phyloP scores from a whole-genome alignment of 306 rosid species.

The Sechiopsis laciniata region DNA sequence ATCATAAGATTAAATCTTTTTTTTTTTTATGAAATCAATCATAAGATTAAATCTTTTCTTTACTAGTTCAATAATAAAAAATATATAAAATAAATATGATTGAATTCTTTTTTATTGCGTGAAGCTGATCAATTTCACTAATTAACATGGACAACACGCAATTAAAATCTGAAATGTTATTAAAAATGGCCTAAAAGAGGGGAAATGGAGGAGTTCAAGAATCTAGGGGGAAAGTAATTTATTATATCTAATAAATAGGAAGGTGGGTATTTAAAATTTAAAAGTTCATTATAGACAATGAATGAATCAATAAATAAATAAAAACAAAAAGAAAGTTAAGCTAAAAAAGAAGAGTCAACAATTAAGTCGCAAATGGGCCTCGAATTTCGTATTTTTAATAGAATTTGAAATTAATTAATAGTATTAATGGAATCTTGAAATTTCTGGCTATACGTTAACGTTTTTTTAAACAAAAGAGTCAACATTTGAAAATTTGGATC shows the following conservation, averaged over 20 bases:
- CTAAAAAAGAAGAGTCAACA: conserved; percentile 1
- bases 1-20: too few relatives aligned
- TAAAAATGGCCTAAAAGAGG: background rate
- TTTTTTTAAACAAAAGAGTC: background rate
- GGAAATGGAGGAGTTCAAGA: too few relatives aligned
- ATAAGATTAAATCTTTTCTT: too few relatives aligned
- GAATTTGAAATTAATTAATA: background rate
- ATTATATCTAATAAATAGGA: background rate
- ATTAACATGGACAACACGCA: background rate
- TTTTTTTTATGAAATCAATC: too few relatives aligned
- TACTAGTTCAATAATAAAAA: too few relatives aligned
- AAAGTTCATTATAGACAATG: too few relatives aligned
- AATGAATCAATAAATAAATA: too few relatives aligned
- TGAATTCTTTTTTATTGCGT: too few relatives aligned
- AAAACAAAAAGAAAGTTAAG: too few relatives aligned
- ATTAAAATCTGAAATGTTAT: background rate
- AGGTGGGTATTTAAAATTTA: background rate
- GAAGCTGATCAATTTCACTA: background rate
- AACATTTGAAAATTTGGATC: background rate
- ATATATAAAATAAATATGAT: too few relatives aligned
- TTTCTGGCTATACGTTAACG: background rate
- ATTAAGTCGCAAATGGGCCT: background rate
- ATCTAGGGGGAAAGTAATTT: background rate
- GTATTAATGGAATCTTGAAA: conserved; percentile 15
- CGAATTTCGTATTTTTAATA: background rate